These are phyloP conservation scores for Paraconiothyrium sp. DNA, from an alignment of 2,329 filamentous ascomycete genomes.

Conservation along the genomic window DNA sequence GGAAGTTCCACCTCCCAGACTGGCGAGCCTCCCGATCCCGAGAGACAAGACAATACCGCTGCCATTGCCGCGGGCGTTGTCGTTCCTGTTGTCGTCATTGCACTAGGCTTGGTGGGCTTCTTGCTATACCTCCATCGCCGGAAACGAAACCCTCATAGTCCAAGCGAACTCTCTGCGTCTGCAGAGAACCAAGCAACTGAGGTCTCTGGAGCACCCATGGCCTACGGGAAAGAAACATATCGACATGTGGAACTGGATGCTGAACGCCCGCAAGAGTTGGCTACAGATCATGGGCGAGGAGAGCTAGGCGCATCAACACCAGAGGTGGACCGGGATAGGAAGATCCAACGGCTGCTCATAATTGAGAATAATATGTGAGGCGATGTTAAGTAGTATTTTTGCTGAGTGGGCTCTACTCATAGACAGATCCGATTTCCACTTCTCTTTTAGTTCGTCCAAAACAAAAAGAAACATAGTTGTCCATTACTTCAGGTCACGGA, in stretches of 20 bases:
- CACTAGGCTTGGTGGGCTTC: slow-evolving; percentile 14
- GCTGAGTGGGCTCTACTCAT: background rate
- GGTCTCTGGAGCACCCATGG: background rate
- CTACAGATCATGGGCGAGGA: background rate
- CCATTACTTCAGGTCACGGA: background rate
- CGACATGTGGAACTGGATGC: background rate
- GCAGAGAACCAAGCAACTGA: background rate
- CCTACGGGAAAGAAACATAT: background rate
- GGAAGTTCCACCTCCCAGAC: background rate
- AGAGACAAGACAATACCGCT: slow-evolving; percentile 9
- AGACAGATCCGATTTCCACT: background rate
- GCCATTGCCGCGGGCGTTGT: slow-evolving; percentile 20
- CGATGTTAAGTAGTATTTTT: background rate
- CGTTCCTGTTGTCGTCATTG: slow-evolving; percentile 21
- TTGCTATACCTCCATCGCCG: slow-evolving; percentile 16
- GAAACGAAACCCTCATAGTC: background rate
- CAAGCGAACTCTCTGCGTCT: background rate
- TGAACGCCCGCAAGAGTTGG: slow-evolving; percentile 2
- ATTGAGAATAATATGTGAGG: background rate
- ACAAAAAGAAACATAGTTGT: background rate
- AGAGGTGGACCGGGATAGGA: background rate
- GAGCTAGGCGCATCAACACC: background rate
- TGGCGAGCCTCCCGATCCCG: too few relatives aligned
- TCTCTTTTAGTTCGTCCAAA: background rate
- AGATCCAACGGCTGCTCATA: background rate